A percentile compares a stretch with the other conserved stretches of the same genome.
Conservation (phyloP, 1,284 basidiomycete genomes). For the Fistulinella cinereoalba region DNA sequence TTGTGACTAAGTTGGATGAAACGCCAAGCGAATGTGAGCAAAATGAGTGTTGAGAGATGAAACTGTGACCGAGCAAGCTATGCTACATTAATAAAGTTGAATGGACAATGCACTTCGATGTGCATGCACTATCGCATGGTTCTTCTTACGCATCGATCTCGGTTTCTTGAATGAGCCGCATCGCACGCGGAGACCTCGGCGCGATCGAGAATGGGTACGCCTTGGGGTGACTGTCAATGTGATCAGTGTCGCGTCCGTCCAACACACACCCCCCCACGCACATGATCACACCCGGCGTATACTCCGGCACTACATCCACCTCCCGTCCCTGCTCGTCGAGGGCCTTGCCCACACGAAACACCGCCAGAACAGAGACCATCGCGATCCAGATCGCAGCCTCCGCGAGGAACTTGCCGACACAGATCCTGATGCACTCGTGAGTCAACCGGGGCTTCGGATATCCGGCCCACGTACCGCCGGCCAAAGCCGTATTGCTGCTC, state of each 20-base stretch:
- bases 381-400: slow-evolving; percentile 45
- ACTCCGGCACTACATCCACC: slow-evolving; percentile 40
- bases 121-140: neutral
- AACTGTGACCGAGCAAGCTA: no score
- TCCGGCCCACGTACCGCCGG: slow-evolving; percentile 25
- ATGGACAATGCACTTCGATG: neutral
- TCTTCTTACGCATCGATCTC: slow-evolving; percentile 2
- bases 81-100: neutral
- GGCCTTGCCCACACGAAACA: slow-evolving; percentile 37
- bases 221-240: slow-evolving; percentile 12
- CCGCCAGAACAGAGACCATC: slow-evolving; percentile 41
- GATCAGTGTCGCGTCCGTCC: neutral
- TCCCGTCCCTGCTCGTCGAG: slow-evolving; percentile 32
- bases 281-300: slow-evolving; percentile 54
- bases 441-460: neutral
- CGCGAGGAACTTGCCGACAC: slow-evolving; percentile 43
- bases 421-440: slow-evolving; percentile 31
- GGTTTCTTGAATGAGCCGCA: slow-evolving; percentile 14
- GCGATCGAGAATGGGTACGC: slow-evolving; percentile 28
- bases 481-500: slow-evolving; percentile 45
- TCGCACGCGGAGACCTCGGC: slow-evolving; percentile 23
- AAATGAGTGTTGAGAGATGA: no score
- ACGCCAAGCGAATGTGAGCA: no score
- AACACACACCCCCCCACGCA: slow-evolving; percentile 14
- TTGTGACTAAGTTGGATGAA: no score